A percentile compares a stretch with the other conserved stretches of the same genome.
phyloP scores from a whole-genome alignment of 306 rosid species.

The Calophaca sinica region DNA sequence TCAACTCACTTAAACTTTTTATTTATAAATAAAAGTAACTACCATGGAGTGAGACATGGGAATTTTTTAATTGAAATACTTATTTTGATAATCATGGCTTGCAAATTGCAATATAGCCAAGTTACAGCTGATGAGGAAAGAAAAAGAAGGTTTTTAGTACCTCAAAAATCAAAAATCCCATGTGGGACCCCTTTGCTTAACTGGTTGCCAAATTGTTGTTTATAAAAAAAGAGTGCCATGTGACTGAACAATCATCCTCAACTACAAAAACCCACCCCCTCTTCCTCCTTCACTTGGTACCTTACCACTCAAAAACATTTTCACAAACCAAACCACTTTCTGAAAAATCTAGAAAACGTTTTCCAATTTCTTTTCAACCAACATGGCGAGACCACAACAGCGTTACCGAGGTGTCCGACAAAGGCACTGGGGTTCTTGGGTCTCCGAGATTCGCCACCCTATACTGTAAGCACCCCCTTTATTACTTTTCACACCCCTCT shows the following conservation, averaged over 20 bases:
- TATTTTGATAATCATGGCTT: constrained; percentile 23
- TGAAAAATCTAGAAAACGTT: constrained; percentile 6
- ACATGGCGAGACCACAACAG: constrained; percentile 80
- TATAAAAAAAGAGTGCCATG: constrained; percentile 36
- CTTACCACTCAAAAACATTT: constrained; percentile 32
- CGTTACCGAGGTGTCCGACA: constrained; percentile 82
- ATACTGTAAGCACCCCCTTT: constrained; percentile 53
- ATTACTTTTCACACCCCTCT: background rate
- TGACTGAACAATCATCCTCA: constrained; percentile 45
- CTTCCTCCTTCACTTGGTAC: constrained; percentile 35
- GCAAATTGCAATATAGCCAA: constrained; percentile 42
- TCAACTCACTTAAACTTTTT: too few species aligned
- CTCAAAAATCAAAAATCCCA: constrained; percentile 27
- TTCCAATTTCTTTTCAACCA: constrained; percentile 23
- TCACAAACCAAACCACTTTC: constrained; percentile 40
- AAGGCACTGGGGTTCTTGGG: constrained; percentile 93
- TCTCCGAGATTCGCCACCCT: constrained; percentile 84
- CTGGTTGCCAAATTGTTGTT: constrained; percentile 51
- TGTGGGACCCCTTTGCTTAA: constrained; percentile 54
- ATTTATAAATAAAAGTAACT: too few species aligned
- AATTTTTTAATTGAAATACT: too few species aligned
- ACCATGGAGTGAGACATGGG: too few species aligned
- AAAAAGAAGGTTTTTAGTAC: constrained; percentile 16
- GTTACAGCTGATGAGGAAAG: background rate
- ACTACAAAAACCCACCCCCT: constrained; percentile 57